Evolutionary conservation across 495 filamentous ascomycete species (phyloP).

Genomic region (Penicillium angulare): DNA sequence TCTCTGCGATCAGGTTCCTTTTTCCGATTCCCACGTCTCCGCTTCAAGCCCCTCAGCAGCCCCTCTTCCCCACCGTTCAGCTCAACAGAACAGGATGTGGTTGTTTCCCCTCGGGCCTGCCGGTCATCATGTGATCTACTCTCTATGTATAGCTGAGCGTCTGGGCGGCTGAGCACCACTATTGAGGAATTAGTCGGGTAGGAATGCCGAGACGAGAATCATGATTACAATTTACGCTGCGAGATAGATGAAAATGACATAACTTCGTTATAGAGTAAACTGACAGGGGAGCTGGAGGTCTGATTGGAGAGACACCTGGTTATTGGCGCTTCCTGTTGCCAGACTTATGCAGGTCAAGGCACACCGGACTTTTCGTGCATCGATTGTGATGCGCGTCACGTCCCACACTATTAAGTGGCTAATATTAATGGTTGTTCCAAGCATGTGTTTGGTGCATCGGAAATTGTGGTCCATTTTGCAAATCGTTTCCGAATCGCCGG

Average conservation of each 20-base stretch:
- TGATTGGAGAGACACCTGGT: neutral
- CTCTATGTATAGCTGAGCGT: too few species aligned
- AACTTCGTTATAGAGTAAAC: too few species aligned
- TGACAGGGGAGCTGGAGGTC: neutral
- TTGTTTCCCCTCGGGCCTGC: conserved; percentile 3
- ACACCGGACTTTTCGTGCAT: neutral
- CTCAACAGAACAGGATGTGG: conserved; percentile 18
- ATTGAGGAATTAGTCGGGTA: neutral
- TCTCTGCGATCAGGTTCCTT: conserved; percentile 19
- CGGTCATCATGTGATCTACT: conserved; percentile 18
- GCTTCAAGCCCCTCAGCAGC: conserved; percentile 13
- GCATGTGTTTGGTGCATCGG: too few species aligned
- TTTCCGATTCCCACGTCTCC: conserved; percentile 11
- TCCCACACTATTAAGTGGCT: neutral
- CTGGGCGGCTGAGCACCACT: too few species aligned
- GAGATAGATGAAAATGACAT: neutral
- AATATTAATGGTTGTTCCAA: too few species aligned
- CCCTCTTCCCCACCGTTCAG: conserved; percentile 28
- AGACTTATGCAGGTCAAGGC: conserved; percentile 1
- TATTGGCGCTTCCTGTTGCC: neutral
- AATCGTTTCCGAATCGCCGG: neutral
- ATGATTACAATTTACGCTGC: too few species aligned
- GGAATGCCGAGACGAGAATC: neutral
- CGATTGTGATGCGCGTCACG: conserved; percentile 5
- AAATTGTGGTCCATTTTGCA: neutral